Conservation (phyloP, 2,329 filamentous ascomycete genomes). For the Microdochium bolleyi region DNA sequence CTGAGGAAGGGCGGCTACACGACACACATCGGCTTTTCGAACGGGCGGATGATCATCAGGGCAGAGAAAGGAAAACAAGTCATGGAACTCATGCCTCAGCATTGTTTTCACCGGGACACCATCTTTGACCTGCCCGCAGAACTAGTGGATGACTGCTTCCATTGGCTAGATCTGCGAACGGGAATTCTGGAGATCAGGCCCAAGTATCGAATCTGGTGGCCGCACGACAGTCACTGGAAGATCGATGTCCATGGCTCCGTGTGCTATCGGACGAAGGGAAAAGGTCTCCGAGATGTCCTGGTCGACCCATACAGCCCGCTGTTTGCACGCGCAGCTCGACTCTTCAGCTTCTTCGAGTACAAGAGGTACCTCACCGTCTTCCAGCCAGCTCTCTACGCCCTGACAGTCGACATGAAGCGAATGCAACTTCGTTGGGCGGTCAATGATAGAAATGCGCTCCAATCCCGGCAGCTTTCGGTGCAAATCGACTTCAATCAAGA, state of each 20-base stretch:
- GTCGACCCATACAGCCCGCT: slow-evolving; percentile 39
- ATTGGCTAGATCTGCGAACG: slow-evolving; percentile 41
- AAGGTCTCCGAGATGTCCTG: slow-evolving; percentile 17
- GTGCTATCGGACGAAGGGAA: slow-evolving; percentile 7
- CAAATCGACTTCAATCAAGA: slow-evolving; percentile 51
- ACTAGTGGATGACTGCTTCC: slow-evolving; percentile 43
- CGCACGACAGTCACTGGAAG: slow-evolving; percentile 20
- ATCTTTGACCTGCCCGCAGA: slow-evolving; percentile 39
- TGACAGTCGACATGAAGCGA: slow-evolving; percentile 41
- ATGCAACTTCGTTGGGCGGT: slow-evolving; percentile 47
- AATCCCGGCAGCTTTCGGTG: slow-evolving; percentile 38
- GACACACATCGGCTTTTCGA: slow-evolving; percentile 47
- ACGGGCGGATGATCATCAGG: slow-evolving; percentile 31
- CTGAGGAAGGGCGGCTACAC: slow-evolving; percentile 25
- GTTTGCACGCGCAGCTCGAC: slow-evolving; percentile 25
- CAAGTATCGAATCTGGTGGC: slow-evolving; percentile 20
- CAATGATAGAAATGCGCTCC: slow-evolving; percentile 29
- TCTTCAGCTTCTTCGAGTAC: slow-evolving; percentile 43
- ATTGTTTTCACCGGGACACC: slow-evolving; percentile 14
- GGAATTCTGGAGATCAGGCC: slow-evolving; percentile 43
- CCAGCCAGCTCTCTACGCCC: slow-evolving; percentile 23
- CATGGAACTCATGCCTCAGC: slow-evolving; percentile 24
- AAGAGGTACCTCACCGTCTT: slow-evolving; percentile 32
- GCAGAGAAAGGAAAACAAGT: slow-evolving; percentile 18
- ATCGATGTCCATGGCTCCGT: slow-evolving; percentile 16